These are phyloP conservation scores for Globisporangium irregulare DNA, from an alignment of 352 stramenopile genomes.

Conservation along the genomic window DNA sequence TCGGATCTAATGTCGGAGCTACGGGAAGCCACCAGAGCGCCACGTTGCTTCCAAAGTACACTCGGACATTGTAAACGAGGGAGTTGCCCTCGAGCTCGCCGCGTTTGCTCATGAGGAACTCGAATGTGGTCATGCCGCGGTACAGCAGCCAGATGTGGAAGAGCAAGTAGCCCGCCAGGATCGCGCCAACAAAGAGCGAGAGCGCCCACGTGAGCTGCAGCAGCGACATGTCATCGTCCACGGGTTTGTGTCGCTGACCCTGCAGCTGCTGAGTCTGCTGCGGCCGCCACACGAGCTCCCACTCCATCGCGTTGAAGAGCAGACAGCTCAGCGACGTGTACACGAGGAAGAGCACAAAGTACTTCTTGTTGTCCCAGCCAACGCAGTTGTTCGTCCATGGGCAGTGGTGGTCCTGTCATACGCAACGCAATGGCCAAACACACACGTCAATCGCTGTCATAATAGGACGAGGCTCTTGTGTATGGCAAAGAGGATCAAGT, in stretches of 20 bases:
- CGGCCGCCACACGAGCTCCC: constrained; percentile 26
- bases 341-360: constrained; percentile 75
- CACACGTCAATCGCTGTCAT: background rate
- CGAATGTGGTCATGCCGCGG: constrained; percentile 68
- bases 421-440: background rate
- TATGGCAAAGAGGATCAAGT: background rate
- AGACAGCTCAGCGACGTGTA: constrained; percentile 73
- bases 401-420: constrained; percentile 68
- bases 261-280: background rate
- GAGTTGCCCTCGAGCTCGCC: constrained; percentile 49
- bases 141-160: constrained; percentile 78
- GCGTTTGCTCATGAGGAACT: constrained; percentile 52
- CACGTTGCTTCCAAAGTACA: constrained; percentile 65
- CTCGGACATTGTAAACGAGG: constrained; percentile 45
- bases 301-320: constrained; percentile 46
- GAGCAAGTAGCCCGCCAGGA: constrained; percentile 64
- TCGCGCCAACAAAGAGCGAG: constrained; percentile 43
- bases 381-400: constrained; percentile 86
- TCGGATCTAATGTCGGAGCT: constrained; percentile 32
- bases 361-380: constrained; percentile 83
- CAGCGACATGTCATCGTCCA: constrained; percentile 22
- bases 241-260: background rate
- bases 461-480: background rate
- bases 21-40: constrained; percentile 61
- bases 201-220: constrained; percentile 52